Base-by-base conservation (phyloP, 768 basidiomycete species). In the Suillus plorans region DNA sequence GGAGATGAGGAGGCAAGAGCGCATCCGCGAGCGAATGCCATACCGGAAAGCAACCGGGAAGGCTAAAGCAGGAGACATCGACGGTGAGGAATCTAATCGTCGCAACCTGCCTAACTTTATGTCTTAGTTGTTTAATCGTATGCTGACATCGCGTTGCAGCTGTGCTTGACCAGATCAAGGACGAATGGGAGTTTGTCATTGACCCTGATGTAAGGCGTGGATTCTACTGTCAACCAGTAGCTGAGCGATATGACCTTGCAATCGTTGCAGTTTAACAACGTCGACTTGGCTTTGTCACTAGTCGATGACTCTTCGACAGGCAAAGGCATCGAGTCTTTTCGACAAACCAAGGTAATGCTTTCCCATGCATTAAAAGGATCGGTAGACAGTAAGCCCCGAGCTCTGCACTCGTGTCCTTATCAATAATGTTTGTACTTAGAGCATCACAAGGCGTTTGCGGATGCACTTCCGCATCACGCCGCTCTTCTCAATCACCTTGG, bases 391-490 rank as follows among this genome's bases (percentile, higher is more conserved):
- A 75, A 72, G 90, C 85, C 34, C 20, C 36, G 10, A 49, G 28
- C 39, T 58, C 63, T 50, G 61, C 66, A 14, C 50, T 62, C 39
- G 31, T 45, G 10, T 14, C 20, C 31, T 59, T n/a, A 25, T 62
- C 49, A 58, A 60, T 18, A 39, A 39, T 60, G 63, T 66, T 59
- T 14, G 47, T 36, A 7, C 68, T n/a, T 76, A 92, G 92, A 90
- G 70, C 90, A 98, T 71, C 97, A 96, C 74, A 90, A 97, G 77
- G 89, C 95, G 3, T 99, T 98, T 75, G 95, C 94, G 50, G 89
- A 94, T n/a, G 90, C 95, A 0, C 80, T 99, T 28, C 94, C 96
- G 0, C 94, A 94, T 68, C 97, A 99, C 74, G 86, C 92, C 2
- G 84, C 88, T 3, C 81, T 98, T 14, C 70, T 95, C 47, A 84